Base-by-base conservation (phyloP, 306 rosid genomes). In the Rubus idaeus region DNA sequence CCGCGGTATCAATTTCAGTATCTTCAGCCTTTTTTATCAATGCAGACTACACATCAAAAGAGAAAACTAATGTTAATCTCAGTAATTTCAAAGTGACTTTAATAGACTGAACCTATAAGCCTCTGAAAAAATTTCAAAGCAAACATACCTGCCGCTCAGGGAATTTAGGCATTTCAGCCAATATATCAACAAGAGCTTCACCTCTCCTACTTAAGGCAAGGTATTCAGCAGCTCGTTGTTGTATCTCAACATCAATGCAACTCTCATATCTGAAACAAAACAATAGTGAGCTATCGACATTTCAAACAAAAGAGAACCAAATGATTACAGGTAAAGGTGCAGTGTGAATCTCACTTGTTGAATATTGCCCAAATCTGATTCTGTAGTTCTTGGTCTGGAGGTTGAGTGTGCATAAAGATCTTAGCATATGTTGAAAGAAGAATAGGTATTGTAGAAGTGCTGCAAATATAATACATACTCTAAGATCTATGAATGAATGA, bases 161-260 rank as follows among this genome's bases (percentile, higher is more conserved):
- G 83, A 96, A 96, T 86, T 96, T 96, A 56, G 99, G 99, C 98
- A 96, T 96, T 82, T 96, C 99, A 41, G 99, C 96, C 88, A 96
- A 84, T 78, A 96, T 88, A 83, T 96, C 93, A 89, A 86, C 86
- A 44, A 96, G 80, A 77, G 89, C 87, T 81, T 76, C 97, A 77
- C 99, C 98, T 90, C 91, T 96, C 85, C 93, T 87, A 83, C 99
- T 96, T 82, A 96, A 81, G 58, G 96, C 92, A 86, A 89, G 79
- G 83, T 96, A 96, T 82, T 96, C 99, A 58, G 88, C 97, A 82
- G 99, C 99, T 68, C 99, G 88, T 77, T 96, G 99, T 84, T 96
- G 99, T 86, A 96, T 93, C 86, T 96, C 99, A 40, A 87, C 99
- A 84, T 96, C 99, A 78, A 96, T 96, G 81, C 96, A 96, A 88